Evolutionary conservation across 768 basidiomycete genomes (phyloP).

Genomic region (Russula lepida): DNA sequence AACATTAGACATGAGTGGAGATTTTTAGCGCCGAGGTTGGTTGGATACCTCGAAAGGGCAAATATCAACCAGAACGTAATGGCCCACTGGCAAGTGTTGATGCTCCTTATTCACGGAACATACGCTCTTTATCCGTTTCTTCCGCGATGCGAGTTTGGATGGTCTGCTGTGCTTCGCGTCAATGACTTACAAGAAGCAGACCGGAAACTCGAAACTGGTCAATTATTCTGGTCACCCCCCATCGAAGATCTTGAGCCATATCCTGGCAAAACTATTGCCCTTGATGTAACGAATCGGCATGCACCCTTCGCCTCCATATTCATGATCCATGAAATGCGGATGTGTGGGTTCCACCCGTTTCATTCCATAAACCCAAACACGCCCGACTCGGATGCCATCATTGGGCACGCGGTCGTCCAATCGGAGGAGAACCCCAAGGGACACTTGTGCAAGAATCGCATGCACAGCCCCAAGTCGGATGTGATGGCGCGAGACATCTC

Average conservation of each 20-base stretch:
- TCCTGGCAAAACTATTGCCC: conserved; percentile 30
- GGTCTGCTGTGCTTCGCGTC: not conserved
- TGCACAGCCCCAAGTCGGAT: no score
- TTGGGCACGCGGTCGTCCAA: no score
- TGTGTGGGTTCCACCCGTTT: conserved; percentile 29
- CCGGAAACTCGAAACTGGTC: conserved; percentile 26
- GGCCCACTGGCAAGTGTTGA: not conserved
- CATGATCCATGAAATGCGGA: conserved; percentile 32
- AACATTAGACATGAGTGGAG: not conserved
- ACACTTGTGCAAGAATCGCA: no score
- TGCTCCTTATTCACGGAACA: not conserved
- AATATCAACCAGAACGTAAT: not conserved
- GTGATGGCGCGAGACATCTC: no score
- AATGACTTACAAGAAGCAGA: conserved; percentile 8
- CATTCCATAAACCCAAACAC: conserved; percentile 18
- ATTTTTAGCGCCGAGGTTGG: not conserved
- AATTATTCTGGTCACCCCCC: conserved; percentile 24
- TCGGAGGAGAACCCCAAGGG: no score
- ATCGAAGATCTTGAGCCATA: conserved; percentile 15
- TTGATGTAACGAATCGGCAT: conserved; percentile 27
- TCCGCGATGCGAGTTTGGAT: conserved; percentile 24
- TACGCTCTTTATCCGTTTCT: conserved; percentile 26
- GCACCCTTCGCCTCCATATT: conserved; percentile 31
- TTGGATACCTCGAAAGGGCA: not conserved
- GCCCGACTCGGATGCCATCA: conserved; percentile 4